A percentile compares a stretch with the other conserved stretches of the same genome.
Evolutionary conservation across 768 basidiomycete species (phyloP).

Genomic region (Kwoniella sp.): DNA sequence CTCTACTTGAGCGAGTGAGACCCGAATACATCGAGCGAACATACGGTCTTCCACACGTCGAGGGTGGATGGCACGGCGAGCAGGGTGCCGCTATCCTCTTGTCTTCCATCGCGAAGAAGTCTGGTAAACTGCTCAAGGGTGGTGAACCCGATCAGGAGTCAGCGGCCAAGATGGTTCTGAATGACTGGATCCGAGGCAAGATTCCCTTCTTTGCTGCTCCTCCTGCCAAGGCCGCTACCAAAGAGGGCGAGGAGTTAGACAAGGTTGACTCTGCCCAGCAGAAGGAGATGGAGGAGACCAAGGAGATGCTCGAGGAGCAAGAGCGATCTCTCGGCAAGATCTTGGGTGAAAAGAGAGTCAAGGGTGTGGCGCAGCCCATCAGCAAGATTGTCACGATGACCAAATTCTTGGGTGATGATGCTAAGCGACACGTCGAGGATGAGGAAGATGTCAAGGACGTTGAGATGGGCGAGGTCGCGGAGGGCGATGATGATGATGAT

Average conservation of each 20-base stretch:
- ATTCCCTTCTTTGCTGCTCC: constrained; percentile 96
- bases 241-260: constrained; percentile 23
- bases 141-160: constrained; percentile 92
- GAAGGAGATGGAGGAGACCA: constrained; percentile 49
- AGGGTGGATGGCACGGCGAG: constrained; percentile 60
- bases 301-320: constrained; percentile 58
- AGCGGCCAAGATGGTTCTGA: constrained; percentile 90
- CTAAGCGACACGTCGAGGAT: constrained; percentile 61
- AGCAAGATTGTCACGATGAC: constrained; percentile 87
- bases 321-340: constrained; percentile 65
- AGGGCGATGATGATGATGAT: constrained; percentile 49
- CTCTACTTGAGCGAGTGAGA: constrained; percentile 85
- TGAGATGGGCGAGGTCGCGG: constrained; percentile 50
- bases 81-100: constrained; percentile 71
- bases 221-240: constrained; percentile 63
- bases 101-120: constrained; percentile 81
- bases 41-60: constrained; percentile 53
- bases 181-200: constrained; percentile 95
- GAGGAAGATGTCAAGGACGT: constrained; percentile 47
- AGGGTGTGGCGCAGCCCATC: constrained; percentile 81
- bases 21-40: constrained; percentile 81
- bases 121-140: constrained; percentile 85
- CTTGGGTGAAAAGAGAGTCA: constrained; percentile 56
- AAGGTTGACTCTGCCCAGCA: constrained; percentile 60
- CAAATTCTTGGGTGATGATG: constrained; percentile 79